A percentile compares a stretch with the other conserved stretches of the same genome.
Conservation (phyloP, 2,329 filamentous ascomycete genomes). For the Fusarium sp. region DNA sequence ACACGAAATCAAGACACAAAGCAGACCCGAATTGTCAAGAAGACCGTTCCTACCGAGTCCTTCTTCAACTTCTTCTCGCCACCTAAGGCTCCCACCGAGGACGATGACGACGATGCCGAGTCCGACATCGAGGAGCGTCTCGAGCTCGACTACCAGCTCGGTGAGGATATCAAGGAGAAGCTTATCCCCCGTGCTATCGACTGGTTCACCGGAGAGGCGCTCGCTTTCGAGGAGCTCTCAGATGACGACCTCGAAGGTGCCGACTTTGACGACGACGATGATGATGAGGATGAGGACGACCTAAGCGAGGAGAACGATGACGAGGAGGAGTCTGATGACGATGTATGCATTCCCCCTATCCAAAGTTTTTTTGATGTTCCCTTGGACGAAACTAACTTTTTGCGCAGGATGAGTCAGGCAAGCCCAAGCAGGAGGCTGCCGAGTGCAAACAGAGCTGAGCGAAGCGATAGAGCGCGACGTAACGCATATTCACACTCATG, state of each 20-base stretch:
- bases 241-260: slow-evolving; percentile 86
- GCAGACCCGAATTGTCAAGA: slow-evolving; percentile 98
- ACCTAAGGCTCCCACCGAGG: slow-evolving; percentile 84
- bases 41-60: slow-evolving; percentile 97
- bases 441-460: slow-evolving; percentile 96
- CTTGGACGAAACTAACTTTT: slow-evolving; percentile 28
- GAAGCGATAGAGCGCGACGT: slow-evolving; percentile 55
- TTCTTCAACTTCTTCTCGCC: slow-evolving; percentile 99
- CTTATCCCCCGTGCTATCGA: slow-evolving; percentile 98
- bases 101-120: slow-evolving; percentile 80
- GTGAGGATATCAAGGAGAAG: slow-evolving; percentile 99
- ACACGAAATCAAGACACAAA: slow-evolving; percentile 82
- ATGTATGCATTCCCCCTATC: slow-evolving; percentile 65
- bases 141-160: slow-evolving; percentile 98
- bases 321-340: slow-evolving; percentile 84
- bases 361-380: not conserved
- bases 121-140: slow-evolving; percentile 97
- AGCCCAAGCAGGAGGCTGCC: slow-evolving; percentile 93
- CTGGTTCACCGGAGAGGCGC: slow-evolving; percentile 98
- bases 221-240: slow-evolving; percentile 94
- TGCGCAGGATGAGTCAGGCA: slow-evolving; percentile 83
- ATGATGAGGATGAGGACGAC: slow-evolving; percentile 93
- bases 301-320: slow-evolving; percentile 89
- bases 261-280: slow-evolving; percentile 90
- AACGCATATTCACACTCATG: slow-evolving; percentile 42